Conservation (phyloP, 1,284 basidiomycete species). For the Apiotrichum porosum region DNA sequence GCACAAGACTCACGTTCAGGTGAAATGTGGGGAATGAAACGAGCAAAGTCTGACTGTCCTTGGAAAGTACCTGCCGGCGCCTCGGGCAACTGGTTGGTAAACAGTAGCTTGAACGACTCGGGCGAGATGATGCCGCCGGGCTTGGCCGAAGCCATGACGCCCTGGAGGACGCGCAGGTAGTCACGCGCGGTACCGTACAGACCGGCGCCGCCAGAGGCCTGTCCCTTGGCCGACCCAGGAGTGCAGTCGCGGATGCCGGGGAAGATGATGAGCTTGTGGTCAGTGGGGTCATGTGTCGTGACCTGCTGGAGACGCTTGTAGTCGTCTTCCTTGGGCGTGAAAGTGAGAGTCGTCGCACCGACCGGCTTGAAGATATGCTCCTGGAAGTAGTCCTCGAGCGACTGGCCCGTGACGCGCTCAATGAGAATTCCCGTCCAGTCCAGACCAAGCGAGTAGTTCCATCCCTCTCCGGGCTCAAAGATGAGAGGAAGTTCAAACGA, state of each 20-base stretch:
- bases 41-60: constrained; percentile 11
- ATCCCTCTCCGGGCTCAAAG: constrained; percentile 34
- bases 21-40: constrained; percentile 7
- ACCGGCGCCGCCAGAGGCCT: constrained; percentile 36
- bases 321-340: constrained; percentile 24
- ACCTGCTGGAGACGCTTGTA: constrained; percentile 3
- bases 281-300: constrained; percentile 2
- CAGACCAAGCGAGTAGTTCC: constrained; percentile 30
- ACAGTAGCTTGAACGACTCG: constrained; percentile 22
- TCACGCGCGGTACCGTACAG: constrained; percentile 36
- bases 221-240: constrained; percentile 62
- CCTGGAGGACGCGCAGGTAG: constrained; percentile 33
- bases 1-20: no score
- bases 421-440: constrained; percentile 43
- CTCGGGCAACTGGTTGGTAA: constrained; percentile 16
- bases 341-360: constrained; percentile 26
- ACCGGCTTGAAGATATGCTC: constrained; percentile 37
- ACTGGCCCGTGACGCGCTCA: constrained; percentile 28
- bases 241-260: constrained; percentile 43
- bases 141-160: constrained; percentile 20
- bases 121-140: constrained; percentile 17
- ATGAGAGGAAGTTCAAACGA: constrained; percentile 21
- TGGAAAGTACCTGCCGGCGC: constrained; percentile 10
- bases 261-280: constrained; percentile 3
- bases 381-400: constrained; percentile 37